phyloP scores from a whole-genome alignment of 2,329 filamentous ascomycete genomes.

The Pezicula radicicola region DNA sequence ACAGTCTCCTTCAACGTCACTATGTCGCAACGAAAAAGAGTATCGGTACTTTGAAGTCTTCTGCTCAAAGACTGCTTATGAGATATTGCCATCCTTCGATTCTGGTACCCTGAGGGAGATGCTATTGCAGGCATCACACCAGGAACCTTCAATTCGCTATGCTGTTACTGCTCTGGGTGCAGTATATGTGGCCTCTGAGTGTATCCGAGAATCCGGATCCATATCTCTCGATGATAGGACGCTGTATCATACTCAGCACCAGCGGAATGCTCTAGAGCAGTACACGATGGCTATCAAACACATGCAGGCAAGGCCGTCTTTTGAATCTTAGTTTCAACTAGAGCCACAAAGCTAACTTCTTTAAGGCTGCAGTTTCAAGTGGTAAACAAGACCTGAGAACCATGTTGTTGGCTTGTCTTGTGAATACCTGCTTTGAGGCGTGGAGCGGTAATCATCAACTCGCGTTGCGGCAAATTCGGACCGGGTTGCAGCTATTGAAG shows the following conservation, averaged over 20 bases:
- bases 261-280: slow-evolving; percentile 1
- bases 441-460: slow-evolving; percentile 1
- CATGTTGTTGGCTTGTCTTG: slow-evolving; percentile 4
- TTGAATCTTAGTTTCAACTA: no score
- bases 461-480: slow-evolving; percentile 3
- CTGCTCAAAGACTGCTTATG: not conserved
- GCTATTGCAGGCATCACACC: not conserved
- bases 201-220: not conserved
- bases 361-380: not conserved
- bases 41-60: not conserved
- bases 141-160: slow-evolving; percentile 1
- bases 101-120: not conserved
- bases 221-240: not conserved
- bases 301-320: no score
- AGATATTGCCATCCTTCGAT: not conserved
- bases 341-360: no score
- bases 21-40: not conserved
- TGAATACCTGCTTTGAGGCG: slow-evolving; percentile 6
- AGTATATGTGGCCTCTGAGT: not conserved
- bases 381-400: slow-evolving; percentile 5
- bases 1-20: not conserved
- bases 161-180: slow-evolving; percentile 5
- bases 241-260: slow-evolving; percentile 1
- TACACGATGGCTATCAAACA: slow-evolving; percentile 4
- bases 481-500: not conserved